Evolutionary conservation across 1,139 yeast genomes (phyloP).

Genomic region (Groenewaldozyma sp.): DNA sequence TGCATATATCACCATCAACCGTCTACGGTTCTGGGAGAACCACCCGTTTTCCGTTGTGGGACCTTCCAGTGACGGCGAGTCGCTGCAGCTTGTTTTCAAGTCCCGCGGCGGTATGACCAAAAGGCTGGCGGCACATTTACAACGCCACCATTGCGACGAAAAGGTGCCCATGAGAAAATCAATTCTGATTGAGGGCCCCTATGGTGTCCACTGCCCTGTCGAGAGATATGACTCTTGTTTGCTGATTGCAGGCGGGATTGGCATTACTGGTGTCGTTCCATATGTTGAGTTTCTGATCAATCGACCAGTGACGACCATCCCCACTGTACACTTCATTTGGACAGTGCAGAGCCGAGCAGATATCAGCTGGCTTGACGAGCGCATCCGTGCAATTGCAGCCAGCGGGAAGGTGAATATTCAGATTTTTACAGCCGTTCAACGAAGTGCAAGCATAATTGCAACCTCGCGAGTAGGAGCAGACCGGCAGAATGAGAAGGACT

Average conservation of each 20-base stretch:
- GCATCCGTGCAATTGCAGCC: constrained; percentile 17
- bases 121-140: constrained; percentile 22
- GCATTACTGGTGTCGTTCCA: constrained; percentile 50
- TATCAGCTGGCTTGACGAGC: constrained; percentile 21
- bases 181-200: constrained; percentile 56
- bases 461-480: neutral
- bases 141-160: constrained; percentile 16
- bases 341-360: constrained; percentile 20
- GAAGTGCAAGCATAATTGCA: neutral
- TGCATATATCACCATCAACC: constrained; percentile 47
- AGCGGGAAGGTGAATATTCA: constrained; percentile 19
- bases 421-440: constrained; percentile 14
- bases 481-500: neutral
- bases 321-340: constrained; percentile 23
- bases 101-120: constrained; percentile 30
- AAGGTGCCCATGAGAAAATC: constrained; percentile 21
- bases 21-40: constrained; percentile 39
- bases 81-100: constrained; percentile 31
- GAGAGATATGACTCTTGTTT: constrained; percentile 46
- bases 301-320: constrained; percentile 12
- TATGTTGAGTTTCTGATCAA: constrained; percentile 26
- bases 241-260: constrained; percentile 64
- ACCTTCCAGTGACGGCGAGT: constrained; percentile 27
- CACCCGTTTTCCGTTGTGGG: constrained; percentile 59
- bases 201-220: constrained; percentile 46